Base-by-base conservation (phyloP, 257 asterid genomes). In the Anisodus acutangulus region DNA sequence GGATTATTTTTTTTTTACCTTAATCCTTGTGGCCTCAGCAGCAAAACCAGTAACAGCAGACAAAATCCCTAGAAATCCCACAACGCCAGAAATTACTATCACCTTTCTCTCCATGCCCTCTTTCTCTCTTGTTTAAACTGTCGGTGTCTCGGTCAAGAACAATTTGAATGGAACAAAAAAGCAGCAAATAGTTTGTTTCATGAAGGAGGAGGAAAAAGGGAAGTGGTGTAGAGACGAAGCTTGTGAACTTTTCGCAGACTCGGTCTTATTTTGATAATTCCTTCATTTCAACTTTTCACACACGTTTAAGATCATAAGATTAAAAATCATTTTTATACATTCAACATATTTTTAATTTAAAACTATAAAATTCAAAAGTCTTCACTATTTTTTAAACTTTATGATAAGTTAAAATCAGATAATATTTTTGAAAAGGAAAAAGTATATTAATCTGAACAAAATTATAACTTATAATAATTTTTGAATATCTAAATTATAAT, bases 21-120 rank as follows among this genome's bases (percentile, higher is more conserved):
- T 94, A 84, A 90, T 88, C 91, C 93, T 89, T 83, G 87, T 93
- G 84, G 91, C 93, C 85, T 93, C 97, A 7, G 98, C 97, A 78
- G 95, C 97, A 85, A 94, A 93, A 82, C 92, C 98, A 3, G 93
- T 87, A 35, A 89, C 94, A 84, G 93, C 97, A 85, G 95, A 92
- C 10, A 94, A 72, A 70, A 94, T 71, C 67, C 97, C 98, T 51
- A 94, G 85, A 78, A 93, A 82, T 9, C 93, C 97, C 41, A 90
- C 98, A 64, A 88, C 93, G 68, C 81, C 86, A 86, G 95, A 89
- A 13, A 92, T 86, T 57, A 88, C 17, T 83, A 88, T 79, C 78
- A 59, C 93, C 70, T 89, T 92, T 84, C 92, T 90, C 88, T 94
- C 97, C 95, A 90, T 90, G 53, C 1, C 31, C 71, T 76, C 60